Percentiles rank a stretch among this genome's conserved stretches.
Evolutionary conservation across 208 protist species (phyloP).

Genomic region (Wallacemonas collosoma): DNA sequence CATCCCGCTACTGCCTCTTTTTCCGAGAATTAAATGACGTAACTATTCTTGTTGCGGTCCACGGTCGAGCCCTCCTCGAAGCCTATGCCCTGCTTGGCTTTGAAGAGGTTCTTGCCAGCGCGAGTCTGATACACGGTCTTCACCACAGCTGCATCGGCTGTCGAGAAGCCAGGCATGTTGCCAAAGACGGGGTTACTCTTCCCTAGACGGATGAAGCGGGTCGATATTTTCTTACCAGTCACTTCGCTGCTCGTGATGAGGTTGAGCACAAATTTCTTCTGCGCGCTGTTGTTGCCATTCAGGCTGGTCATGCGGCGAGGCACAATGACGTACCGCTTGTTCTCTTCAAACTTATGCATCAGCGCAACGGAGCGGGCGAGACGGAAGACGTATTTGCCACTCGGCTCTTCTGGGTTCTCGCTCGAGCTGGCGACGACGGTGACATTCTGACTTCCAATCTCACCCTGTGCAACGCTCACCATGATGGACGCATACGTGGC

Average conservation of each 20-base stretch:
- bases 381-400: constrained; percentile 43
- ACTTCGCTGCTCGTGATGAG: constrained; percentile 30
- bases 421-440: constrained; percentile 38
- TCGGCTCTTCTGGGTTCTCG: constrained; percentile 46
- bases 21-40: constrained; percentile 14
- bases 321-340: constrained; percentile 40
- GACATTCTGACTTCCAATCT: constrained; percentile 29
- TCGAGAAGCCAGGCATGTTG: constrained; percentile 37
- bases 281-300: constrained; percentile 39
- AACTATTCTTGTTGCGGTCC: constrained; percentile 19
- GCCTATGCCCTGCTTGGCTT: constrained; percentile 37
- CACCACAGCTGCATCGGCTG: background rate
- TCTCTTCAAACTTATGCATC: constrained; percentile 38
- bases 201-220: constrained; percentile 39
- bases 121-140: constrained; percentile 39
- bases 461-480: constrained; percentile 41
- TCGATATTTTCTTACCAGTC: constrained; percentile 21
- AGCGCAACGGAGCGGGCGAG: constrained; percentile 43
- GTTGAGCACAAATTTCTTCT: constrained; percentile 47
- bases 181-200: constrained; percentile 37
- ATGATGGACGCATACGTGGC: constrained; percentile 54
- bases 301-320: constrained; percentile 48
- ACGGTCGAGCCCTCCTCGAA: constrained; percentile 41
- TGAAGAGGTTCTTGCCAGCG: constrained; percentile 30
- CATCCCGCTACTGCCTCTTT: constrained; percentile 13